Evolutionary conservation across 345 rosid genomes (phyloP).

Genomic region (Corymbia maculata): DNA sequence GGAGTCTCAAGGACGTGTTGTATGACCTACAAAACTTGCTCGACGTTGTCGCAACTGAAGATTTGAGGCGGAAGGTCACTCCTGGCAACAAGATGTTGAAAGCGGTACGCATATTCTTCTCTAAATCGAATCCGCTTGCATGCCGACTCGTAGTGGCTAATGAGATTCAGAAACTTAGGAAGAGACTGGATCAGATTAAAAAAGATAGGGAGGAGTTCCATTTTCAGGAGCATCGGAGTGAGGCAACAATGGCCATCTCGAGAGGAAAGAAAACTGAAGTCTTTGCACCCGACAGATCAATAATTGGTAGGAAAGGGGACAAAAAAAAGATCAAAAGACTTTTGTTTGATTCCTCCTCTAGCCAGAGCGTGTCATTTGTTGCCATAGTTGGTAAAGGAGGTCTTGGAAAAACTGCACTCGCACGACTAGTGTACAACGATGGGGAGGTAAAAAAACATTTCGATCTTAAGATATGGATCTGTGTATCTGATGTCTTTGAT

Average conservation of each 20-base stretch:
- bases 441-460: neutral
- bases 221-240: too few relatives aligned
- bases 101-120: too few relatives aligned
- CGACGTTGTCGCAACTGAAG: too few relatives aligned
- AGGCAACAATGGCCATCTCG: neutral
- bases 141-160: too few relatives aligned
- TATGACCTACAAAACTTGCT: too few relatives aligned
- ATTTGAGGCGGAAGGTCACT: too few relatives aligned
- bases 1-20: too few relatives aligned
- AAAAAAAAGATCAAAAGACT: neutral
- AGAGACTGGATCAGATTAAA: too few relatives aligned
- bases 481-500: neutral
- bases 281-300: fast-evolving
- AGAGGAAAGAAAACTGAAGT: neutral
- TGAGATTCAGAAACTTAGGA: too few relatives aligned
- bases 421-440: neutral
- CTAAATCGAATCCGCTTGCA: too few relatives aligned
- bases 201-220: too few relatives aligned
- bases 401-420: neutral
- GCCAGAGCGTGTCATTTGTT: neutral
- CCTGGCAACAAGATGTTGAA: too few relatives aligned
- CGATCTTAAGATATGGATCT: neutral
- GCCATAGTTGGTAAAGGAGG: neutral
- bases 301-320: neutral
- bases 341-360: neutral